A percentile compares a stretch with the other conserved stretches of the same genome.
Evolutionary conservation across 2,329 filamentous ascomycete species (phyloP).

Genomic region (Periconia macrospinosa): DNA sequence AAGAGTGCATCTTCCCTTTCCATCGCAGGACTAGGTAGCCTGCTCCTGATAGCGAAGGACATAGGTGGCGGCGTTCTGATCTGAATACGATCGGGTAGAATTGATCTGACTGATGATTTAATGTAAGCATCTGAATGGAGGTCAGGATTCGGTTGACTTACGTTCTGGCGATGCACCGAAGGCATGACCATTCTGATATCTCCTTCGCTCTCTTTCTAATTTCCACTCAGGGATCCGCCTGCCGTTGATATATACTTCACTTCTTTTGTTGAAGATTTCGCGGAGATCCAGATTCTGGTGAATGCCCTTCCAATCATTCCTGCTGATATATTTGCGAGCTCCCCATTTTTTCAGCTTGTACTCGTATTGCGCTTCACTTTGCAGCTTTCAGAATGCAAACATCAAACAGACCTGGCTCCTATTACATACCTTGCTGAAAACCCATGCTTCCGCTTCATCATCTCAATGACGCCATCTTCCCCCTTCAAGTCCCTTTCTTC

Average conservation of each 20-base stretch:
- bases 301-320: constrained; percentile 2
- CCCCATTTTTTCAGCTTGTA: constrained; percentile 6
- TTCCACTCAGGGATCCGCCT: background rate
- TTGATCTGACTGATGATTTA: background rate
- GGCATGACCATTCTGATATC: background rate
- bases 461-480: constrained; percentile 4
- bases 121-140: background rate
- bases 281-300: background rate
- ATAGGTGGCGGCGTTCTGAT: background rate
- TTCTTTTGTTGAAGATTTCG: background rate
- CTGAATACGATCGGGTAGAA: background rate
- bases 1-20: background rate
- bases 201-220: constrained; percentile 1
- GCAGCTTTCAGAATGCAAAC: background rate
- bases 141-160: background rate
- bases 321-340: constrained; percentile 5
- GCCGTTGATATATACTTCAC: constrained; percentile 3
- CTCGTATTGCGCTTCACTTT: constrained; percentile 9
- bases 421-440: constrained; percentile 5
- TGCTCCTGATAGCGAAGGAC: too few species aligned
- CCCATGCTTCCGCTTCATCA: background rate
- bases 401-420: background rate
- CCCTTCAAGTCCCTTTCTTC: constrained; percentile 4
- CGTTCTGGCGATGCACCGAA: background rate
- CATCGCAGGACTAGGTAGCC: background rate